Evolutionary conservation across 2,329 filamentous ascomycete genomes (phyloP), one percentile per base, ranked within the genome.

Genomic region (Atkinsonella hypoxylon): DNA sequence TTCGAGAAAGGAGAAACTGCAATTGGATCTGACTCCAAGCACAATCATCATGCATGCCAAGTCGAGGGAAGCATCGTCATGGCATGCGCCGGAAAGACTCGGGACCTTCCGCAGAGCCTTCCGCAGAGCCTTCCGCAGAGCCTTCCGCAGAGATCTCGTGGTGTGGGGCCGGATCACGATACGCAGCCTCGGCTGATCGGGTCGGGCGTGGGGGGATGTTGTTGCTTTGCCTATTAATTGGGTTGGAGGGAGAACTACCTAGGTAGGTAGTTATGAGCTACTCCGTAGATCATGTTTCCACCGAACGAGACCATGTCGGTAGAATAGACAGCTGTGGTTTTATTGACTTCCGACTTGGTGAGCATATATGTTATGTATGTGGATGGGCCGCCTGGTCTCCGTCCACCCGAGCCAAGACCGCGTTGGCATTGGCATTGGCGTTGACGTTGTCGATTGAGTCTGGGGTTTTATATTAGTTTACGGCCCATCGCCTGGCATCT

Each of bases 401-500:
- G 61, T 64, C 59, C 59, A 60, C 55, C 64, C 65, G 64, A 67
- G 61, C 57, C 34, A 50, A 63, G 58, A 58, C 62, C 64, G 62
- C n/a, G n/a, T n/a, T n/a, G n/a, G n/a, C n/a, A n/a, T n/a, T n/a
- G n/a, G n/a, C n/a, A n/a, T n/a, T n/a, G n/a, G n/a, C 38, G 38
- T 40, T 40, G 38, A 40, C 17, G 38, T 40, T 9, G 38, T 44
- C 22, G 10, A 22, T 44, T 44, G 13, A 5, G 8, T 44, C 18
- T 44, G 10, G n/a, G n/a, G n/a, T 44, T 44, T 22, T 7, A 20
- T 20, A 7, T 12, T 20, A 12, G 22, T 44, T 26, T 18, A 20
- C 15, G n/a, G 10, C 8, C 22, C 41, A 7, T n/a, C n/a, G n/a
- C 6, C 13, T 32, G 31, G 7, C 31, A 32, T 32, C 31, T n/a